Base-by-base conservation (phyloP, 352 stramenopile species). In the Lagenidium sp. region DNA sequence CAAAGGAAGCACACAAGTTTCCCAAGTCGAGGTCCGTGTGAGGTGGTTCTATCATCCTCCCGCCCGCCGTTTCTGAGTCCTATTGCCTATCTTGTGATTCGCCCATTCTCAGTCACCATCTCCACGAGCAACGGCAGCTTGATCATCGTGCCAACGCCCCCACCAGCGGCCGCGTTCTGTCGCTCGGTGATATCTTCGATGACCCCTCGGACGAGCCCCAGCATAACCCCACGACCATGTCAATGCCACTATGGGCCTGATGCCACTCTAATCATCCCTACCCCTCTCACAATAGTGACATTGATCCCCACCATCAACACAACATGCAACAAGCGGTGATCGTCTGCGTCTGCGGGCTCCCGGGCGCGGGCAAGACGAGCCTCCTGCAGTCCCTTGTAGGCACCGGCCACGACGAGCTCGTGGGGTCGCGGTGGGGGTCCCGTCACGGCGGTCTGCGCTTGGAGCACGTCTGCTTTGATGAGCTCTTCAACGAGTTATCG, bases 361-460 rank as follows among this genome's bases (percentile, higher is more conserved):
- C 77, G 11, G 77, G 66, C 13, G 71, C 77, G 16, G 71, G 77
- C 12, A 89, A 89, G 58, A 82, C 73, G 38, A 82, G 64, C 30
- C 57, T 89, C 6, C 66, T 41, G n/a, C 60, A 57, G 29, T 32
- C 28, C 8, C 28, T 32, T 8, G 15, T 15, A 15, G 15, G 8
- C 8, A 32, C 28, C 8, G 8, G 8, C 8, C 28, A 32, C 28
- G 28, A 32, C 15, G 28, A 15, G 15, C 15, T 15, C 15, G 28
- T 32, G 28, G 28, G 15, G 8, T 13, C 28, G 28, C 28, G 8
- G 28, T 15, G 8, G 28, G 8, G 8, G 28, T 32, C 28, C 28
- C 15, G 8, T 15, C 28, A 32, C 28, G n/a, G 21, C 20, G 40
- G 18, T n/a, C 23, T 47, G 13, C 18, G 31, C 10, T 29, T 53